Evolutionary conservation across 2,329 filamentous ascomycete genomes (phyloP).

Genomic region (Fusarium poae): DNA sequence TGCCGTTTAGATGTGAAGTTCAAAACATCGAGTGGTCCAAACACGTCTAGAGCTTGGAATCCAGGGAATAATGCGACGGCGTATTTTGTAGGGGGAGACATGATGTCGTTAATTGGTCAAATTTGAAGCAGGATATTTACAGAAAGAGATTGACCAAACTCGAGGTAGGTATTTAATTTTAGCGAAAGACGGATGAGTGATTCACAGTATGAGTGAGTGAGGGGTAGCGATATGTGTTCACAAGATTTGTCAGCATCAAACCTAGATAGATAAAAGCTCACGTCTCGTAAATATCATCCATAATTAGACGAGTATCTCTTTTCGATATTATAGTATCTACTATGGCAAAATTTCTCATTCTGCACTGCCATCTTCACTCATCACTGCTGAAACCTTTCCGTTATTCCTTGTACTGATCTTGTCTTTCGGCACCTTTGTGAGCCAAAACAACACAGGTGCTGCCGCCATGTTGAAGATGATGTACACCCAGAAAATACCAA

Average conservation of each 20-base stretch:
- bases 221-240: not conserved
- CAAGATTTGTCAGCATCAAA: not conserved
- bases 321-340: too few relatives aligned
- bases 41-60: conserved; percentile 47
- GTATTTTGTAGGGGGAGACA: conserved; percentile 39
- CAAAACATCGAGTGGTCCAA: conserved; percentile 55
- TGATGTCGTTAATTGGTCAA: rapidly evolving
- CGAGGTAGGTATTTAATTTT: too few relatives aligned
- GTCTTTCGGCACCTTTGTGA: conserved; percentile 63
- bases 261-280: not conserved
- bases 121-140: too few relatives aligned
- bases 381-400: not conserved
- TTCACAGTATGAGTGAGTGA: not conserved
- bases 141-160: too few relatives aligned
- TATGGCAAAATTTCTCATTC: not conserved
- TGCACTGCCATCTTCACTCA: not conserved
- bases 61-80: conserved; percentile 43
- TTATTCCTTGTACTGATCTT: conserved; percentile 45
- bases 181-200: not conserved
- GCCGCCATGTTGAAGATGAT: conserved; percentile 70
- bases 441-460: conserved; percentile 69
- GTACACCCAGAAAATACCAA: conserved; percentile 72
- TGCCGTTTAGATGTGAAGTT: conserved; percentile 48
- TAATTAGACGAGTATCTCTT: not conserved
- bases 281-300: not conserved